These are phyloP conservation scores for Orbilia brochopaga DNA, from an alignment of 2,329 filamentous ascomycete species.

Conservation along the genomic window DNA sequence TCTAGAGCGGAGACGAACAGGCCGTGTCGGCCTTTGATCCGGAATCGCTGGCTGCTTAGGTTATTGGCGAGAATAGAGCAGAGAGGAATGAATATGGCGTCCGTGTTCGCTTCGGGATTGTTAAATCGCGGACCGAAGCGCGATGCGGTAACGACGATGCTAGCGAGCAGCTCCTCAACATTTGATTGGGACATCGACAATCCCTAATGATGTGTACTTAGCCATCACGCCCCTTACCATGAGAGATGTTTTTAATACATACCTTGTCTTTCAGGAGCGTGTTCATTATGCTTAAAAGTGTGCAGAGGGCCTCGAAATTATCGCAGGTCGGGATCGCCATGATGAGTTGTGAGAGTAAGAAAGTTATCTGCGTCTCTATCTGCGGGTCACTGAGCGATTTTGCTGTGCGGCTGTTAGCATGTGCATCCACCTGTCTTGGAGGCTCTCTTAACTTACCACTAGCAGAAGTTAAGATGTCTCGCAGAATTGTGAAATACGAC, in stretches of 20 bases:
- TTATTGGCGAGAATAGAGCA: slow-evolving; percentile 29
- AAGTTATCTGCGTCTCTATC: slow-evolving; percentile 5
- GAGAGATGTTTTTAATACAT: background rate
- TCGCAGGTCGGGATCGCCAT: slow-evolving; percentile 15
- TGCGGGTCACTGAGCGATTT: slow-evolving; percentile 13
- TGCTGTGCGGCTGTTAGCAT: slow-evolving; percentile 15
- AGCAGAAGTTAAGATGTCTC: slow-evolving; percentile 16
- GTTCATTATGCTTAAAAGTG: slow-evolving; percentile 13
- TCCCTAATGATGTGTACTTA: slow-evolving; percentile 1
- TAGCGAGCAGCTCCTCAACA: slow-evolving; percentile 35
- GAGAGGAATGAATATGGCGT: slow-evolving; percentile 25
- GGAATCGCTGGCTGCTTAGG: slow-evolving; percentile 32
- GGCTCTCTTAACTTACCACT: slow-evolving; percentile 11
- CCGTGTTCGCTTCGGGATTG: slow-evolving; percentile 9
- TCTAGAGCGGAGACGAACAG: slow-evolving; percentile 21
- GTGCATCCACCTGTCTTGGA: background rate
- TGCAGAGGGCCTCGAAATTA: slow-evolving; percentile 14
- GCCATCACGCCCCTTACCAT: background rate
- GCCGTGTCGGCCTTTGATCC: slow-evolving; percentile 35
- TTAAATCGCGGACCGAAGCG: slow-evolving; percentile 17
- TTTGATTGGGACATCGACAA: slow-evolving; percentile 32
- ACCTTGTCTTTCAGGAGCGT: slow-evolving; percentile 37
- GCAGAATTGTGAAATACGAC: slow-evolving; percentile 17
- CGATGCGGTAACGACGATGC: slow-evolving; percentile 9
- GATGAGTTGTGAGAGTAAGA: slow-evolving; percentile 20